phyloP scores from a whole-genome alignment of 1,284 basidiomycete species.

The Ceratorhiza oryzae-sativae region DNA sequence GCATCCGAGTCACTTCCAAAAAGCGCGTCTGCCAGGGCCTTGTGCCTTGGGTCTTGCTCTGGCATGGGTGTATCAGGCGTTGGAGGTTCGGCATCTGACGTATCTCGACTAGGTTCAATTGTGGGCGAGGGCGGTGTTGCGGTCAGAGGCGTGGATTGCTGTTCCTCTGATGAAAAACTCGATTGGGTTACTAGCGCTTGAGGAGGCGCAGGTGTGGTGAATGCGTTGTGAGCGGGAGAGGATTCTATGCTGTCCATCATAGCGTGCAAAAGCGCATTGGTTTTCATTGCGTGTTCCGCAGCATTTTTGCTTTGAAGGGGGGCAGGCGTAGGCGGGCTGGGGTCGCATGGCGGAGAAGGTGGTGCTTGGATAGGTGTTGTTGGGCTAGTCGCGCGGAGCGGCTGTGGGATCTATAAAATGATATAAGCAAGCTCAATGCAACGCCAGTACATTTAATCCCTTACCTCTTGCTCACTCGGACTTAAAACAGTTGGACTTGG shows the following conservation, averaged over 20 bases:
- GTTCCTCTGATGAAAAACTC: constrained; percentile 38
- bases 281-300: constrained; percentile 61
- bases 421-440: background rate
- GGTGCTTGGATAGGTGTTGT: background rate
- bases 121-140: constrained; percentile 25
- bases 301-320: constrained; percentile 38
- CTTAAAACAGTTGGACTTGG: constrained; percentile 10
- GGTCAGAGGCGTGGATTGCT: constrained; percentile 28
- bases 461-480: constrained; percentile 36
- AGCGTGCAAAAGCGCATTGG: constrained; percentile 69
- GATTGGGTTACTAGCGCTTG: constrained; percentile 28
- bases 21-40: constrained; percentile 74
- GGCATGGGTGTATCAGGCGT: constrained; percentile 39
- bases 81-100: background rate
- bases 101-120: background rate
- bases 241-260: constrained; percentile 69
- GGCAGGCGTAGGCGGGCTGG: background rate
- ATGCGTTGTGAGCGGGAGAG: constrained; percentile 10
- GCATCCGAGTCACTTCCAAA: constrained; percentile 57
- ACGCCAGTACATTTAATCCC: background rate
- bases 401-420: background rate
- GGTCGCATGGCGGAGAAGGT: constrained; percentile 8
- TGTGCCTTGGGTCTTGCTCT: constrained; percentile 56
- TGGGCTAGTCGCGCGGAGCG: background rate
- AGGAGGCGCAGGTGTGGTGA: constrained; percentile 16